phyloP scores from a whole-genome alignment of 495 filamentous ascomycete genomes.

The Neurospora africana region DNA sequence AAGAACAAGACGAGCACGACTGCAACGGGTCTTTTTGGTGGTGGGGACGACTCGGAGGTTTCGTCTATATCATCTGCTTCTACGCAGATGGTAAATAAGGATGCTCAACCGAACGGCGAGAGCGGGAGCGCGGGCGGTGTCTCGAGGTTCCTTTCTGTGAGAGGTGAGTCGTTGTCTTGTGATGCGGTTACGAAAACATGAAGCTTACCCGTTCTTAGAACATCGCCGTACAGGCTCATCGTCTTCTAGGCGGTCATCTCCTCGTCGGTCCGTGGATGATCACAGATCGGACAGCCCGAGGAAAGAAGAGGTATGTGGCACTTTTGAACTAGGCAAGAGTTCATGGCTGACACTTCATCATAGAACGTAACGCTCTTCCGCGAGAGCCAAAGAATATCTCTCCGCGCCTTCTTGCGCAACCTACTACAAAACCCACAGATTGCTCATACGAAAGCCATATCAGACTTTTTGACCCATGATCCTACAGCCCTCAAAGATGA shows the following conservation, averaged over 20 bases:
- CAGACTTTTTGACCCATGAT: conserved; percentile 64
- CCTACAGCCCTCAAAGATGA: conserved; percentile 67
- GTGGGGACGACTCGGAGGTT: conserved; percentile 54
- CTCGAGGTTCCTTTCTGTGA: conserved; percentile 35
- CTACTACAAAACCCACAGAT: conserved; percentile 76
- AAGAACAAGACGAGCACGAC: conserved; percentile 75
- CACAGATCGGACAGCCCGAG: background rate
- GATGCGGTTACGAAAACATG: background rate
- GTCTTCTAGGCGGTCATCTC: conserved; percentile 23
- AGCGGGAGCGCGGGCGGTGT: conserved; percentile 8
- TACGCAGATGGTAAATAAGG: conserved; percentile 32
- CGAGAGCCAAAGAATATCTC: conserved; percentile 83
- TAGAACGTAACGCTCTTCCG: conserved; percentile 58
- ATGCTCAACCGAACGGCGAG: conserved; percentile 12
- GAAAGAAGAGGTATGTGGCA: conserved; percentile 12
- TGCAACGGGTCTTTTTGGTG: conserved; percentile 40
- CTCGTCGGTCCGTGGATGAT: conserved; percentile 28
- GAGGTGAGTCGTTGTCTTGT: background rate
- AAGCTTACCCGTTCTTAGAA: conserved; percentile 4
- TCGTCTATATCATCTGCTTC: conserved; percentile 72
- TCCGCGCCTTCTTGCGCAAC: conserved; percentile 78
- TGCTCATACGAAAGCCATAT: conserved; percentile 67
- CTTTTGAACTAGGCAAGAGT: background rate
- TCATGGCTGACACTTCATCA: background rate
- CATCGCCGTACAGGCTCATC: conserved; percentile 24